A percentile compares a stretch with the other conserved stretches of the same genome.
Conservation (phyloP, 2,329 filamentous ascomycete species). For the Eurotiales sp. region DNA sequence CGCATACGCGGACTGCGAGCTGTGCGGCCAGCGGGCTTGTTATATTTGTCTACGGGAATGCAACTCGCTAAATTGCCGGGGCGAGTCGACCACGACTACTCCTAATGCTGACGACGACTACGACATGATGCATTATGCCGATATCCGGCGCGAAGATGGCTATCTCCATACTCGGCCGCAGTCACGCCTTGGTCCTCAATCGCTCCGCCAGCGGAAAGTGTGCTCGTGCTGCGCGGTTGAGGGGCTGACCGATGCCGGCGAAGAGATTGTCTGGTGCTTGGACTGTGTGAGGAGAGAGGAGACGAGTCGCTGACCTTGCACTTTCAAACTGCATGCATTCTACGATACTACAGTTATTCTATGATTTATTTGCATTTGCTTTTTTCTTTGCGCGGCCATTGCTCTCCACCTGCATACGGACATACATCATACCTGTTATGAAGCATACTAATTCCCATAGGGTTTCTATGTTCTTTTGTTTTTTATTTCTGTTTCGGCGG, state of each 20-base stretch:
- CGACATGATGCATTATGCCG: neutral
- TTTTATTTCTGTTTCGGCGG: neutral
- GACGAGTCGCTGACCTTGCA: neutral
- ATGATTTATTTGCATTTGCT: neutral
- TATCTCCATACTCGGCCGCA: conserved; percentile 5
- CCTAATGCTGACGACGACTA: neutral
- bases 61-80: conserved; percentile 29
- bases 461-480: neutral
- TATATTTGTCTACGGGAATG: conserved; percentile 42
- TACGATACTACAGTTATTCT: neutral
- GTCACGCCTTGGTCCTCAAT: no score
- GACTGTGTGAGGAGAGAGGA: conserved; percentile 28
- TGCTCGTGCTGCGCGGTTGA: conserved; percentile 41
- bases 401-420: neutral
- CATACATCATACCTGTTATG: neutral
- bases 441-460: neutral
- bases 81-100: neutral
- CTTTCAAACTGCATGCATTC: neutral
- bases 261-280: conserved; percentile 36
- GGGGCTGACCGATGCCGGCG: conserved; percentile 32
- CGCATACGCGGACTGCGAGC: conserved; percentile 39
- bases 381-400: neutral
- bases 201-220: conserved; percentile 27
- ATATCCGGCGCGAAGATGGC: conserved; percentile 2
- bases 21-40: conserved; percentile 37